Evolutionary conservation across 805 yeast genomes (phyloP).

Genomic region (Candida argentea): DNA sequence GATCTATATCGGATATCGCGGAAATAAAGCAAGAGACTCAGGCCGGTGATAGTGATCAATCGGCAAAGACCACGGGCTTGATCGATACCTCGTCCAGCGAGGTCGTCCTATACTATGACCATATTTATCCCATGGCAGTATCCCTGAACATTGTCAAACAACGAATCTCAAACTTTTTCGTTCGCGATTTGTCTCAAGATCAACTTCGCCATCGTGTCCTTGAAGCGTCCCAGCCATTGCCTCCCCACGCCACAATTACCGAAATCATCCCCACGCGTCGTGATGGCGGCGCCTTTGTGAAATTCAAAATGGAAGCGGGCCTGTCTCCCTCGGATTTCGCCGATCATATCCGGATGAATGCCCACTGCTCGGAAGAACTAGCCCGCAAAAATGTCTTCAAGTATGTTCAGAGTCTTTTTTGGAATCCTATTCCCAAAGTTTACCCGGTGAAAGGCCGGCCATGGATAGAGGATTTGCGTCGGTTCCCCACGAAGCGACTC

Average conservation of each 20-base stretch:
- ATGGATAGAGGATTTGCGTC: constrained; percentile 88
- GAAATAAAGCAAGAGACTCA: constrained; percentile 23
- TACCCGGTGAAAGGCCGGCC: constrained; percentile 85
- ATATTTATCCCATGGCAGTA: constrained; percentile 21
- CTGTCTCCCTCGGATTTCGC: constrained; percentile 44
- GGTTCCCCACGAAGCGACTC: constrained; percentile 58
- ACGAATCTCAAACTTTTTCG: constrained; percentile 4
- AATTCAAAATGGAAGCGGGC: constrained; percentile 50
- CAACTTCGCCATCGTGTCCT: constrained; percentile 12
- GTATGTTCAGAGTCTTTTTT: constrained; percentile 5
- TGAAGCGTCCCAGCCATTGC: constrained; percentile 17
- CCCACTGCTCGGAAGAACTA: constrained; percentile 13
- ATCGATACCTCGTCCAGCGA: constrained; percentile 24
- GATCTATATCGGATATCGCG: too few species aligned
- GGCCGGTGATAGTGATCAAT: constrained; percentile 16
- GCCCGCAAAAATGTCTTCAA: constrained; percentile 5
- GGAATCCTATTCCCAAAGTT: constrained; percentile 34
- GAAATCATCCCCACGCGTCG: constrained; percentile 61
- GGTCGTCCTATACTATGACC: constrained; percentile 27
- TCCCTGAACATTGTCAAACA: constrained; percentile 15
- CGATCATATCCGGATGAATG: constrained; percentile 37
- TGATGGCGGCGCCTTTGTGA: constrained; percentile 93
- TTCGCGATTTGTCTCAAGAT: constrained; percentile 7
- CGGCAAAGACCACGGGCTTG: constrained; percentile 32
- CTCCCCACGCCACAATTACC: constrained; percentile 30